These are phyloP conservation scores for Earliella scabrosa DNA, from an alignment of 1,284 basidiomycete genomes.

Conservation along the genomic window DNA sequence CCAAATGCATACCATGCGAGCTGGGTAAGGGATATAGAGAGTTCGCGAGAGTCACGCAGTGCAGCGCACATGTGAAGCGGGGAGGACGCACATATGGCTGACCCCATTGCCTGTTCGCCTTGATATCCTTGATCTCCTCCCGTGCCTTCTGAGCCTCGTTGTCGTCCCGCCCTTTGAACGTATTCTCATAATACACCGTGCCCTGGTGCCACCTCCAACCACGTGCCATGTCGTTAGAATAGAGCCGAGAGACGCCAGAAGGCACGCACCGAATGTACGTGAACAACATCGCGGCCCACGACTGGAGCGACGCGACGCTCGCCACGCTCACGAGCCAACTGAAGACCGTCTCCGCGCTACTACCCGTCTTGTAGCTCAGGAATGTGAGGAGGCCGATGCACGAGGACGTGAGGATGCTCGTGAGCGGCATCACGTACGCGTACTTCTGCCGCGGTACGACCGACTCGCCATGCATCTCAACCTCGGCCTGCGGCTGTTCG, in stretches of 20 bases:
- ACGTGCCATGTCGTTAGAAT: neutral
- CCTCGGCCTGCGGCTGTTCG: neutral
- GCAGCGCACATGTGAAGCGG: neutral
- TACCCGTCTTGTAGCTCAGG: constrained; percentile 21
- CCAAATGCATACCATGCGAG: constrained; percentile 35
- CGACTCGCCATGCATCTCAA: neutral
- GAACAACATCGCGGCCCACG: constrained; percentile 35
- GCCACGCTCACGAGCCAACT: constrained; percentile 31
- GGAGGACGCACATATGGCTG: constrained; percentile 31
- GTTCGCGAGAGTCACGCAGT: too few species aligned
- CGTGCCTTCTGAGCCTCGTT: constrained; percentile 14
- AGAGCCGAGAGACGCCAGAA: too few species aligned
- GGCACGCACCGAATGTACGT: constrained; percentile 36
- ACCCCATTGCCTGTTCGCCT: constrained; percentile 28
- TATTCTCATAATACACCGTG: constrained; percentile 30
- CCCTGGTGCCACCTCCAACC: constrained; percentile 33
- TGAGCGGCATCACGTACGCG: constrained; percentile 30
- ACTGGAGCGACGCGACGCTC: constrained; percentile 36
- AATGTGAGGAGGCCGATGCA: constrained; percentile 31
- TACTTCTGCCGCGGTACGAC: neutral
- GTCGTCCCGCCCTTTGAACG: constrained; percentile 6
- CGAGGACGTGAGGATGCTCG: constrained; percentile 31
- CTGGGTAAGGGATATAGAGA: too few species aligned
- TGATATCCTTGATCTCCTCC: constrained; percentile 29
- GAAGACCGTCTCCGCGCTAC: constrained; percentile 25